Percentiles rank a stretch among this genome's conserved stretches.
Conservation (phyloP, 192 early-diverging fungal genomes). For the Backusella australiensis region DNA sequence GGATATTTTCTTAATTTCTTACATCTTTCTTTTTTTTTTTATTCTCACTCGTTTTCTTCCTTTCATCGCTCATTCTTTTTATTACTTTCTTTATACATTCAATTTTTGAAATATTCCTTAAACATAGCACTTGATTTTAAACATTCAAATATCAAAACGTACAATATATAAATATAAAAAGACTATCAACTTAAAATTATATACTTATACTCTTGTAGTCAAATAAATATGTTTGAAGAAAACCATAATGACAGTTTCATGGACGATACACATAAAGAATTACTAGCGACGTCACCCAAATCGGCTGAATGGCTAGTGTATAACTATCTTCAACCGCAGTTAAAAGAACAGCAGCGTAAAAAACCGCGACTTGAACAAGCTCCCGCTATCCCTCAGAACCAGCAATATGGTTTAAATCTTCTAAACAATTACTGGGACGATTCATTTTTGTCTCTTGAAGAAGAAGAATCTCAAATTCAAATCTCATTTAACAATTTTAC, state of each 20-base stretch:
- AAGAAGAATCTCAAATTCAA: background rate
- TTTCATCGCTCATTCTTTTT: background rate
- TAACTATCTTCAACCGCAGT: background rate
- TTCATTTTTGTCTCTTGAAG: background rate
- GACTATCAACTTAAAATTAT: background rate
- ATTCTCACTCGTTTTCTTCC: background rate
- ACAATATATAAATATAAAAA: background rate
- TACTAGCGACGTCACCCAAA: background rate
- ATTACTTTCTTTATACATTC: background rate
- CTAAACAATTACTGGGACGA: background rate
- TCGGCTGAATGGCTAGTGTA: background rate
- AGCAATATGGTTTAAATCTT: background rate
- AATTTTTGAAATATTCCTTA: background rate
- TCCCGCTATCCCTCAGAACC: background rate
- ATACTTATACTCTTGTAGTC: background rate
- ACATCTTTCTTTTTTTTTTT: background rate
- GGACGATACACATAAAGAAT: background rate
- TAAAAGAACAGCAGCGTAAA: background rate
- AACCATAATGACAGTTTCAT: background rate
- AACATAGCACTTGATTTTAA: background rate
- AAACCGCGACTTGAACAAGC: background rate
- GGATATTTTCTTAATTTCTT: background rate
- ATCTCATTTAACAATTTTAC: slow-evolving; percentile 2
- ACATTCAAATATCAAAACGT: background rate
- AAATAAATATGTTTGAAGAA: background rate